phyloP scores from a whole-genome alignment of 768 basidiomycete species.

The Lanmaoa pseudosensibilis region DNA sequence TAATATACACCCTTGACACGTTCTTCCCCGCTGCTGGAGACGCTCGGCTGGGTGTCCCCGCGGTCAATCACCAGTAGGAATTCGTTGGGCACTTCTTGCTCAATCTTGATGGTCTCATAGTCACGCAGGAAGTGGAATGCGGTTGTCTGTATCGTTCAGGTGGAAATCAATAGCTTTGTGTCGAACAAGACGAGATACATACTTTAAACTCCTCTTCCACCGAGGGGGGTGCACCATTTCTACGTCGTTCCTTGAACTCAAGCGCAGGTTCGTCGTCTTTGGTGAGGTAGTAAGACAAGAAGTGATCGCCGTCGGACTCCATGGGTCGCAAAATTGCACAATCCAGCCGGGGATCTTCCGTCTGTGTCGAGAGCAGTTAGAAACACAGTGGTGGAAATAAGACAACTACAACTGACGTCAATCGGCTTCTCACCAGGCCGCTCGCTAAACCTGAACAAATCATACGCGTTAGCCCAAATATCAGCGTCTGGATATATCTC shows the following conservation, averaged over 20 bases:
- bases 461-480: slow-evolving; percentile 89
- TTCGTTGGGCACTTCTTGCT: slow-evolving; percentile 84
- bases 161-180: neutral
- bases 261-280: slow-evolving; percentile 70
- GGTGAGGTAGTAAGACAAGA: slow-evolving; percentile 83
- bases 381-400: neutral
- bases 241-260: slow-evolving; percentile 61
- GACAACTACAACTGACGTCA: slow-evolving; percentile 49
- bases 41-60: slow-evolving; percentile 41
- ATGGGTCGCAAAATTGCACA: slow-evolving; percentile 85
- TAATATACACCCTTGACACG: slow-evolving; percentile 76
- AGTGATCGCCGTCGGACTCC: slow-evolving; percentile 86
- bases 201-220: slow-evolving; percentile 59
- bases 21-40: slow-evolving; percentile 38
- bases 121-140: slow-evolving; percentile 78
- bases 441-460: slow-evolving; percentile 83
- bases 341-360: slow-evolving; percentile 77
- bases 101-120: slow-evolving; percentile 84
- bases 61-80: slow-evolving; percentile 76
- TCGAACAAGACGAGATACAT: slow-evolving; percentile 8
- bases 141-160: slow-evolving; percentile 48
- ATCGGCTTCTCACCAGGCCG: slow-evolving; percentile 74
- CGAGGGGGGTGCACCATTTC: slow-evolving; percentile 42
- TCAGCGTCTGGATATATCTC: slow-evolving; percentile 82
- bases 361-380: slow-evolving; percentile 37